Evolutionary conservation across 129 eudicot genomes (phyloP).

Genomic region (Arctium minus): DNA sequence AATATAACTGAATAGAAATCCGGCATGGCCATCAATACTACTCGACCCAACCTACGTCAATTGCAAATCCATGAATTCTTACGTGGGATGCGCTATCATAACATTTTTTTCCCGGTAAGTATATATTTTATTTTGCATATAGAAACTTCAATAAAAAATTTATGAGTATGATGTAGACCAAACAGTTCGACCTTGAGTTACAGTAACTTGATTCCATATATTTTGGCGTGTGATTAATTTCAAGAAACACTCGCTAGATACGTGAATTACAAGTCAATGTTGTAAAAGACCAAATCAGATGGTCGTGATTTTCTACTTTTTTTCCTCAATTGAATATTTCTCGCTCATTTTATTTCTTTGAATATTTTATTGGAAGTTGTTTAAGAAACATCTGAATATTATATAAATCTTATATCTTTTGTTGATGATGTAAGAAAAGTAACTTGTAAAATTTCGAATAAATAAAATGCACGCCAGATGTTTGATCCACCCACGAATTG

Average conservation of each 20-base stretch:
- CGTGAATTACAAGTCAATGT: background rate
- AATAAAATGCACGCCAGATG: background rate
- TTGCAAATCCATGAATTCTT: background rate
- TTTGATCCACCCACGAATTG: background rate
- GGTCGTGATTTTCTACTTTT: background rate
- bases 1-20: background rate
- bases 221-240: too few relatives aligned
- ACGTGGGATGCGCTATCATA: background rate
- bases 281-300: background rate
- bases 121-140: background rate
- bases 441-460: background rate
- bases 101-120: background rate
- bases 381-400: background rate
- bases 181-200: background rate
- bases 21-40: background rate
- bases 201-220: background rate
- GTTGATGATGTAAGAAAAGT: background rate
- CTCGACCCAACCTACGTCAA: background rate
- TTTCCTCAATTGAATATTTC: background rate
- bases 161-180: too few relatives aligned
- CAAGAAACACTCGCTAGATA: too few relatives aligned
- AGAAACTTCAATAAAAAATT: too few relatives aligned
- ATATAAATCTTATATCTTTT: background rate
- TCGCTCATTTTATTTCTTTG: background rate
- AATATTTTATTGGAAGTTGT: background rate